Evolutionary conservation across 108 stramenopile species (phyloP).

Genomic region (Nannochloropsis salina): DNA sequence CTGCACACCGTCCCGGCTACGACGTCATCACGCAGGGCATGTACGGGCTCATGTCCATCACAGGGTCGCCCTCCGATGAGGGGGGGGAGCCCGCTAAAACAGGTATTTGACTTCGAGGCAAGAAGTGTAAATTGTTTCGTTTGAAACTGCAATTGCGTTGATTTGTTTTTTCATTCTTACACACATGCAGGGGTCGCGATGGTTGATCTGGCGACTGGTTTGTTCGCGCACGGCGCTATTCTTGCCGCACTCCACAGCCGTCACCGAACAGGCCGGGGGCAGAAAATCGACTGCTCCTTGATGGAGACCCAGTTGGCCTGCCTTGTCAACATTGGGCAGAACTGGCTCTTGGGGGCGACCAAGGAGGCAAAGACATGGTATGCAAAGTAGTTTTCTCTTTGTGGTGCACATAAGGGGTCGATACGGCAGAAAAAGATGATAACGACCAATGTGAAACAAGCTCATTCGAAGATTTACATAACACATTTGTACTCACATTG

Average conservation of each 20-base stretch:
- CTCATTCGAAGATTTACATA: no score
- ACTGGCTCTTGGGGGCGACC: neutral
- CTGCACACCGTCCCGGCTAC: neutral
- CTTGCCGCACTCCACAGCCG: constrained; percentile 13
- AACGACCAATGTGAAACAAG: no score
- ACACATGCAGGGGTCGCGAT: constrained; percentile 23
- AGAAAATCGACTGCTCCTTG: neutral
- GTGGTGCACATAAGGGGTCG: no score
- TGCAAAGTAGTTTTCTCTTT: no score
- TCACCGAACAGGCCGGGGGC: neutral
- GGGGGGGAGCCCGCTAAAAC: neutral
- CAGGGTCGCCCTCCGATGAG: neutral
- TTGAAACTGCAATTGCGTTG: neutral
- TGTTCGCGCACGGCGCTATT: constrained; percentile 22
- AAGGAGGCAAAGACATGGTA: neutral
- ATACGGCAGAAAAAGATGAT: no score
- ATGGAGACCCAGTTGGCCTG: constrained; percentile 24
- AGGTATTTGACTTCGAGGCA: neutral
- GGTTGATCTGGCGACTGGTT: constrained; percentile 10
- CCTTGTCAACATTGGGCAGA: neutral
- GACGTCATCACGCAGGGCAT: constrained; percentile 3
- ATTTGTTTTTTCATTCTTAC: neutral
- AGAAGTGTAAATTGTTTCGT: neutral
- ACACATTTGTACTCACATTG: neutral
- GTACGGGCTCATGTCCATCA: constrained; percentile 22